Percentiles rank a stretch among this genome's conserved stretches.
phyloP scores from a whole-genome alignment of 805 yeast genomes.

The Maudiozyma bulderi region DNA sequence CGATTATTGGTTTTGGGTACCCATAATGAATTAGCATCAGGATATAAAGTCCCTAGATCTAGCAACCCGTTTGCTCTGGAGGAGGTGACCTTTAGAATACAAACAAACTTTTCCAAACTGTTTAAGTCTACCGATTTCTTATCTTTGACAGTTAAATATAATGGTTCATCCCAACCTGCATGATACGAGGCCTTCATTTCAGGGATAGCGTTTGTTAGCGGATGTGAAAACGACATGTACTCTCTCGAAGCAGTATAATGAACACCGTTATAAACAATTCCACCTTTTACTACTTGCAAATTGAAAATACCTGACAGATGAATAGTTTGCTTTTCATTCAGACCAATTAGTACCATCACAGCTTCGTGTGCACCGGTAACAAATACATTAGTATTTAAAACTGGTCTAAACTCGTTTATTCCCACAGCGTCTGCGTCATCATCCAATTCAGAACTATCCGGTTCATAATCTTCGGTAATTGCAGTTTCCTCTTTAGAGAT shows the following conservation, averaged over 20 bases:
- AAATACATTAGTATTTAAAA: conserved; percentile 9
- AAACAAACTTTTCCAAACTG: conserved; percentile 13
- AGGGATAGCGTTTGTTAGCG: conserved; percentile 22
- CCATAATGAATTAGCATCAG: conserved; percentile 20
- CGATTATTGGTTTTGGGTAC: conserved; percentile 6
- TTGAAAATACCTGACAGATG: conserved; percentile 22
- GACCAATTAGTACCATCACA: conserved; percentile 12
- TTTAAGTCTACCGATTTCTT: conserved; percentile 4
- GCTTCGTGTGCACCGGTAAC: conserved; percentile 6
- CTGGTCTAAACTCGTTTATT: conserved; percentile 6
- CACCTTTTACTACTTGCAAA: conserved; percentile 26
- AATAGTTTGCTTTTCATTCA: conserved; percentile 17
- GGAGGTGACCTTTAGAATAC: conserved; percentile 16
- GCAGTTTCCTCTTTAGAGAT: conserved; percentile 11
- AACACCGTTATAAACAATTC: conserved; percentile 22
- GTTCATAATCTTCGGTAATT: conserved; percentile 11
- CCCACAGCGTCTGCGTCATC: neutral
- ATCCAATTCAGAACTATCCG: neutral
- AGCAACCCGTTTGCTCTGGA: conserved; percentile 9
- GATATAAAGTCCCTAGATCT: conserved; percentile 9
- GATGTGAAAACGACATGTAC: conserved; percentile 20
- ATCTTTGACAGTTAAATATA: conserved; percentile 6
- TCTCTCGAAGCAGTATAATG: conserved; percentile 24
- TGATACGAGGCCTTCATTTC: conserved; percentile 21
- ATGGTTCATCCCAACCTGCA: conserved; percentile 27